Conservation (phyloP, 768 basidiomycete species). For the Hericium alpestre region DNA sequence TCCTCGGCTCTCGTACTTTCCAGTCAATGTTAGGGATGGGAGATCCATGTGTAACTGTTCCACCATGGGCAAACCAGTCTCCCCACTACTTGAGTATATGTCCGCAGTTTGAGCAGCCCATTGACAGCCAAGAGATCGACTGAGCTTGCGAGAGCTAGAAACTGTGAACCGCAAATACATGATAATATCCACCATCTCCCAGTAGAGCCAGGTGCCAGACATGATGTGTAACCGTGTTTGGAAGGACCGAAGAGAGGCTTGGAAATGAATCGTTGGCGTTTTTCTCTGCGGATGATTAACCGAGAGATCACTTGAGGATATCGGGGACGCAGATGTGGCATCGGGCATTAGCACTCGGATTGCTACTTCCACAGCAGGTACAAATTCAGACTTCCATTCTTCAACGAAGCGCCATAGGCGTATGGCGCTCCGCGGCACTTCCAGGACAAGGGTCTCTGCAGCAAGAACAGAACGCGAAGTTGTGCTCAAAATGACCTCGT, state of each 20-base stretch:
- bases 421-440: constrained; percentile 73
- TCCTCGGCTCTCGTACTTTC: constrained; percentile 36
- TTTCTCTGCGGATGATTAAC: neutral
- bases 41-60: constrained; percentile 53
- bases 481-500: constrained; percentile 30
- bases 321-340: constrained; percentile 28
- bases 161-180: constrained; percentile 30
- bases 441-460: constrained; percentile 37
- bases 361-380: constrained; percentile 63
- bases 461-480: constrained; percentile 34
- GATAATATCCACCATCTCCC: constrained; percentile 47
- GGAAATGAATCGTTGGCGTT: constrained; percentile 32
- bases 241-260: constrained; percentile 39
- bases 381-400: constrained; percentile 73
- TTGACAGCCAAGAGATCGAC: constrained; percentile 52
- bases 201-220: constrained; percentile 81
- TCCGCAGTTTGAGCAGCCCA: constrained; percentile 49
- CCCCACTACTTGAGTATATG: constrained; percentile 36
- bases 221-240: constrained; percentile 69
- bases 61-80: constrained; percentile 24
- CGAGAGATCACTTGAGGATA: neutral
- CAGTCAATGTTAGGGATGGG: constrained; percentile 56
- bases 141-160: constrained; percentile 23
- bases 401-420: constrained; percentile 69
- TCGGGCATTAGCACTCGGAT: constrained; percentile 58